phyloP scores from a whole-genome alignment of 805 yeast species.

The Suhomyces kilbournensis region DNA sequence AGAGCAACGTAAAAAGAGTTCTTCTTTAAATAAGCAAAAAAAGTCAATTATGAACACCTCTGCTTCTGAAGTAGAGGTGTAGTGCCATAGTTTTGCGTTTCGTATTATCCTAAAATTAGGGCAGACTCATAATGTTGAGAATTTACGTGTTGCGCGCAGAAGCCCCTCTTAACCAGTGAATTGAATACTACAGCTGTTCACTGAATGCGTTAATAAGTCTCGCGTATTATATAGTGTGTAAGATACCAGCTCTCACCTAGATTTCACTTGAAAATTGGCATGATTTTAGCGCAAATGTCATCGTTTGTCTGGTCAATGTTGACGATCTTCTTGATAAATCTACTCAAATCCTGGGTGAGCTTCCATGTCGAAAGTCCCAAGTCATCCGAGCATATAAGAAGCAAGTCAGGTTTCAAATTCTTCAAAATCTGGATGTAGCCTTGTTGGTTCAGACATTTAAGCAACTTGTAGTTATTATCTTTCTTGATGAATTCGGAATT shows the following conservation, averaged over 20 bases:
- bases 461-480: constrained; percentile 33
- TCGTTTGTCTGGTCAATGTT: constrained; percentile 23
- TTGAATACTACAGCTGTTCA: neutral
- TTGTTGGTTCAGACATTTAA: constrained; percentile 37
- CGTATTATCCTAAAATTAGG: neutral
- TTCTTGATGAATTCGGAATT: constrained; percentile 8
- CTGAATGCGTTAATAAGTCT: neutral
- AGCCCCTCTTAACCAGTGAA: neutral
- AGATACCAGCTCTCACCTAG: constrained; percentile 1
- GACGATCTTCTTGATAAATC: constrained; percentile 38
- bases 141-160: neutral
- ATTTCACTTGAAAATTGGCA: constrained; percentile 17
- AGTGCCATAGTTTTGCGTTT: neutral
- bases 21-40: too few relatives aligned
- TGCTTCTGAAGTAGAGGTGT: neutral
- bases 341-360: constrained; percentile 33
- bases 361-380: constrained; percentile 30
- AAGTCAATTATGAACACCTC: neutral
- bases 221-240: neutral
- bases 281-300: constrained; percentile 18
- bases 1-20: neutral
- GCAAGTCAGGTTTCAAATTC: constrained; percentile 40
- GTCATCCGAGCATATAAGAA: constrained; percentile 41
- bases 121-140: too few relatives aligned
- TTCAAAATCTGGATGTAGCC: constrained; percentile 40